Conservation (phyloP, 2,329 filamentous ascomycete species). For the Raffaelea ambrosiae region DNA sequence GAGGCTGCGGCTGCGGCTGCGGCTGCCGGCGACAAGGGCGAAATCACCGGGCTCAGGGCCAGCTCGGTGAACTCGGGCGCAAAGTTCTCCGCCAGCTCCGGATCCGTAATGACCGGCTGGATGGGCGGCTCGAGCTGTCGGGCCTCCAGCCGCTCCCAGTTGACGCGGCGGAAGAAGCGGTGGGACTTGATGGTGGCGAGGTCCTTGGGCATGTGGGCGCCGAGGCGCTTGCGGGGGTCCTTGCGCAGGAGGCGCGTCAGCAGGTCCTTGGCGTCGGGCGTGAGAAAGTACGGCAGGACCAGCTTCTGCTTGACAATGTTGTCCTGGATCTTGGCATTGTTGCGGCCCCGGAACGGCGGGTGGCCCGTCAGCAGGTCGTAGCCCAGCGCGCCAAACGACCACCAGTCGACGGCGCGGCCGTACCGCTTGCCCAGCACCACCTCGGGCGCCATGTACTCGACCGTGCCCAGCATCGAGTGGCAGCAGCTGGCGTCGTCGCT, state of each 20-base stretch:
- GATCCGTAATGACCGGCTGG: conserved; percentile 87
- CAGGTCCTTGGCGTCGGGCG: conserved; percentile 86
- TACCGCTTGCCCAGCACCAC: conserved; percentile 83
- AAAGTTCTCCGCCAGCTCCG: conserved; percentile 95
- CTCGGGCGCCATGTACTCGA: conserved; percentile 99
- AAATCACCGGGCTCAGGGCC: conserved; percentile 64
- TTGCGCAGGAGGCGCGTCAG: conserved; percentile 85
- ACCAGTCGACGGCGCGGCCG: conserved; percentile 95
- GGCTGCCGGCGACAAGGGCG: no score
- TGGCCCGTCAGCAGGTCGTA: conserved; percentile 89
- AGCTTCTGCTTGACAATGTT: conserved; percentile 94
- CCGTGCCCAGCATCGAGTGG: conserved; percentile 86
- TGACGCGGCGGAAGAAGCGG: conserved; percentile 92
- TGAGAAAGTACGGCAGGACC: conserved; percentile 79
- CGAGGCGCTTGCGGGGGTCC: conserved; percentile 83
- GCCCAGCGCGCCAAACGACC: conserved; percentile 89
- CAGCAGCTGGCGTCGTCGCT: conserved; percentile 53
- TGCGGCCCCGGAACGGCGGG: conserved; percentile 83
- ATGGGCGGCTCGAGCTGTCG: conserved; percentile 85
- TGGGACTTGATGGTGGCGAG: conserved; percentile 79
- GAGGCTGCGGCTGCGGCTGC: background rate
- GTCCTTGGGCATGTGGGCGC: conserved; percentile 82
- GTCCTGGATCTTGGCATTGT: conserved; percentile 90
- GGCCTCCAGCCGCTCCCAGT: conserved; percentile 80
- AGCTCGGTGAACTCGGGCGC: conserved; percentile 83